Base-by-base conservation (phyloP, 176 grass and related monocot species). In the Hordeum vulgare region DNA sequence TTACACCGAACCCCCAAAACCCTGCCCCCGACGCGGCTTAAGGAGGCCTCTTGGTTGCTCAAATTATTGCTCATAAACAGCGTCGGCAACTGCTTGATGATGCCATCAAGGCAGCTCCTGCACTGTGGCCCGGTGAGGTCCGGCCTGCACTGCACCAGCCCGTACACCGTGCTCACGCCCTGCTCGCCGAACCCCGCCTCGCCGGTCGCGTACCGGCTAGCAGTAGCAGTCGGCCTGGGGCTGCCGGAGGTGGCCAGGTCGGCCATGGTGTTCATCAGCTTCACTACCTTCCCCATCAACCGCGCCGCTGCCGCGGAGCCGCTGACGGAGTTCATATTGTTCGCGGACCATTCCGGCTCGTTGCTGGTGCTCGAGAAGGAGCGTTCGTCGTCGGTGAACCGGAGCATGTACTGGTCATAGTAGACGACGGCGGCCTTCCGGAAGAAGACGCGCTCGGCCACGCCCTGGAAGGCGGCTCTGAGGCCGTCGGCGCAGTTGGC, bases 81-180 rank as follows among this genome's bases (percentile, higher is more conserved):
- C 59, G 12, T 27, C 51, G 51, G 23, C 78, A 76, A 63, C 40
- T 40, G 2, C 11, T 24, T 7, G 39, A 64, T 53, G 39, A 85
- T 59, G 6, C 23, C 67, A 34, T 20, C 44, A 15, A 88, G 86
- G 81, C 86, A 88, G 58, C 58, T 57, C 82, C 33, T 76, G 60
- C 81, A 80, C 34, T 75, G 42, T 17, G 27, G 18, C 0, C 3
- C 60, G 1, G n/a, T 6, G 44, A 81, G 61, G 69, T 85, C 82
- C 53, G 15, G 49, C 68, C 8, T 69, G 82, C 87, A 89, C 82
- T 89, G 82, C 60, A 76, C 61, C 60, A 89, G 2, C 20, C 76
- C 76, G 28, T 85, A 83, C 24, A 71, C 56, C 0, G 2, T 18
- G 56, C 11, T 9, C 11, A 78, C 56, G 2, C 18, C 54, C 54